Conservation (phyloP, 1,284 basidiomycete genomes). For the Cystobasidiaceae sp. region DNA sequence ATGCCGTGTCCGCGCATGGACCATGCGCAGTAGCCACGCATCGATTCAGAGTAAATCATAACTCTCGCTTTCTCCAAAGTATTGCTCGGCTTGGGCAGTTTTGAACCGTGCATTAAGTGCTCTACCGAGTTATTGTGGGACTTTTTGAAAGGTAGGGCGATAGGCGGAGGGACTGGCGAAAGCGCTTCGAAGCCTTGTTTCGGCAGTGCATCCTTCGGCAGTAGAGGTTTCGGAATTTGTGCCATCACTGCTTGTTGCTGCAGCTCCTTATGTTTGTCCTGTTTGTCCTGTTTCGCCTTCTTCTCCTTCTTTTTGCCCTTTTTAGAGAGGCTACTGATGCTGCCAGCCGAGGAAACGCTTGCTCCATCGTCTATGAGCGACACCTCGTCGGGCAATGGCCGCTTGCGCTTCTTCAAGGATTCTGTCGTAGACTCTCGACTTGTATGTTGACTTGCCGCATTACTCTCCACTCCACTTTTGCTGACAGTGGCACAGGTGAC, state of each 20-base stretch:
- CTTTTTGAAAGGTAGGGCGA: background rate
- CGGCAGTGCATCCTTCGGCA: background rate
- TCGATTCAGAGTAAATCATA: background rate
- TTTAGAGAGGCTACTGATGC: background rate
- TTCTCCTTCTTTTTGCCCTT: conserved; percentile 9
- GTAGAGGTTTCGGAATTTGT: background rate
- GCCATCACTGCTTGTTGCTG: background rate
- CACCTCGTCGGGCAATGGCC: background rate
- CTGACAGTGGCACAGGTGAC: background rate
- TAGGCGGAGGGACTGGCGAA: background rate
- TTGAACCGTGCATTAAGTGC: conserved; percentile 8
- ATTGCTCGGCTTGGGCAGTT: background rate
- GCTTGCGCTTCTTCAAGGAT: conserved; percentile 1
- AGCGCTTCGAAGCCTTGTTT: background rate
- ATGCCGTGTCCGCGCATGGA: conserved; percentile 19
- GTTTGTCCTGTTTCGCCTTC: background rate
- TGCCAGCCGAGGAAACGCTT: background rate
- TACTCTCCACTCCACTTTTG: background rate
- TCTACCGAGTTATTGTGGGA: background rate
- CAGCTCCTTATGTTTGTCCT: background rate
- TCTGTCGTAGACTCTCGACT: background rate
- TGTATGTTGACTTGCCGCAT: background rate
- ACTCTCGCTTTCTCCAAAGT: conserved; percentile 1
- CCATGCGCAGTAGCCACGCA: conserved; percentile 1
- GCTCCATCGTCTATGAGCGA: background rate